Conservation (phyloP, 2,329 filamentous ascomycete genomes). For the Elsinoe ampelina region DNA sequence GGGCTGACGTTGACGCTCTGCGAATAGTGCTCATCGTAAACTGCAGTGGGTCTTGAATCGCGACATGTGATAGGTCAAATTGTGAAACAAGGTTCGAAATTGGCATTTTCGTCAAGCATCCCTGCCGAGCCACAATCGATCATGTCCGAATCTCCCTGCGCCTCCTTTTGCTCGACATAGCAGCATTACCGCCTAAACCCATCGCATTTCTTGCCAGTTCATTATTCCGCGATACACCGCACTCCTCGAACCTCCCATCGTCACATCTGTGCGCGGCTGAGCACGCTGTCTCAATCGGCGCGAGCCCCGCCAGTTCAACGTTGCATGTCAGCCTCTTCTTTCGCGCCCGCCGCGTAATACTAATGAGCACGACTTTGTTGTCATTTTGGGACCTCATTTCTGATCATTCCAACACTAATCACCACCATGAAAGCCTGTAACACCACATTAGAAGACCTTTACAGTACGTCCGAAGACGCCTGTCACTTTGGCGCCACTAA, state of each 20-base stretch:
- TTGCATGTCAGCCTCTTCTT: slow-evolving; percentile 11
- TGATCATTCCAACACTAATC: not conserved
- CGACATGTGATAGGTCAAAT: too few relatives aligned
- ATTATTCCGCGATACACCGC: not conserved
- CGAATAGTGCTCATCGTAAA: too few relatives aligned
- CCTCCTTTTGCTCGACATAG: not conserved
- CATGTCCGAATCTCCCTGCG: not conserved
- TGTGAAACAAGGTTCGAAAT: slow-evolving; percentile 1
- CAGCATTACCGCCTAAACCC: not conserved
- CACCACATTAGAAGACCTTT: slow-evolving; percentile 39
- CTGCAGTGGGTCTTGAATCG: too few relatives aligned
- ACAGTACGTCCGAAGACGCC: slow-evolving; percentile 27
- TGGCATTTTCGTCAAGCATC: slow-evolving; percentile 1
- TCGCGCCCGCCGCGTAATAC: slow-evolving; percentile 7
- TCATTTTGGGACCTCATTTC: not conserved
- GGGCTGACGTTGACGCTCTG: too few relatives aligned
- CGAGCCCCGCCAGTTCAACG: slow-evolving; percentile 10
- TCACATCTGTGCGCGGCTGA: too few relatives aligned
- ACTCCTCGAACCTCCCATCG: not conserved
- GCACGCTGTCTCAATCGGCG: not conserved
- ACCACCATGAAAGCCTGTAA: slow-evolving; percentile 35
- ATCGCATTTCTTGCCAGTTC: not conserved
- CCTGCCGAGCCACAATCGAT: slow-evolving; percentile 1
- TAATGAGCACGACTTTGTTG: not conserved
- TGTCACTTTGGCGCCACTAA: too few relatives aligned